Evolutionary conservation across 2,329 filamentous ascomycete species (phyloP).

Genomic region (Herpotrichia juniperi): DNA sequence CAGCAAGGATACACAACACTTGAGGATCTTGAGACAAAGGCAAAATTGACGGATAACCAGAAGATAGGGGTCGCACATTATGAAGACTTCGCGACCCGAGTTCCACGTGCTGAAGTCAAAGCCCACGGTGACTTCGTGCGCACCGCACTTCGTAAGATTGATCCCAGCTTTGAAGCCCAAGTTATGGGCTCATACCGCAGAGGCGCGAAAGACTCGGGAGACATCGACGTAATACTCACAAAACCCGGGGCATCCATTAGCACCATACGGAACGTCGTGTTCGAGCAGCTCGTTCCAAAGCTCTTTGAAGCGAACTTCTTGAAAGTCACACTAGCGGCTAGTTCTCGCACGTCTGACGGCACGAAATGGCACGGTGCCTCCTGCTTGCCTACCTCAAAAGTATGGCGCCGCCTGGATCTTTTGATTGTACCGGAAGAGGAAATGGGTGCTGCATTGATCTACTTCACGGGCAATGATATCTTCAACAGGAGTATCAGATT

Average conservation of each 20-base stretch:
- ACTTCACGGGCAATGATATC: slow-evolving; percentile 94
- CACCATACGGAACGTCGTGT: slow-evolving; percentile 66
- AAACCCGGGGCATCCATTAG: slow-evolving; percentile 61
- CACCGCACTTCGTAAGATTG: slow-evolving; percentile 63
- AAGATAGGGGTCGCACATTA: slow-evolving; percentile 79
- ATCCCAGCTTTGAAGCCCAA: slow-evolving; percentile 70
- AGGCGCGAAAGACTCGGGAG: slow-evolving; percentile 74
- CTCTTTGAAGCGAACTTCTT: slow-evolving; percentile 71
- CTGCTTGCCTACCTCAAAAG: slow-evolving; percentile 62
- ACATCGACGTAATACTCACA: slow-evolving; percentile 86
- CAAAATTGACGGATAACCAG: slow-evolving; percentile 72
- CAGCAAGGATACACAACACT: slow-evolving; percentile 75
- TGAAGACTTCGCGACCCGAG: slow-evolving; percentile 77
- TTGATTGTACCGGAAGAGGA: slow-evolving; percentile 80
- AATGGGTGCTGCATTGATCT: slow-evolving; percentile 85
- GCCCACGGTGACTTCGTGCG: slow-evolving; percentile 71
- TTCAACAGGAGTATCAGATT: slow-evolving; percentile 89
- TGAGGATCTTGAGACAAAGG: slow-evolving; percentile 69
- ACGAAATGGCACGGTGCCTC: slow-evolving; percentile 92
- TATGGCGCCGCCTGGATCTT: slow-evolving; percentile 85
- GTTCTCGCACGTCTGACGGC: slow-evolving; percentile 58
- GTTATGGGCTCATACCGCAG: slow-evolving; percentile 86
- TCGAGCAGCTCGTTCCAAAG: slow-evolving; percentile 66
- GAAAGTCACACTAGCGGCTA: slow-evolving; percentile 69
- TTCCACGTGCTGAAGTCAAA: slow-evolving; percentile 77